Evolutionary conservation across 345 rosid species (phyloP), one percentile per base, ranked within the genome.

Genomic region (Citrus reticulata): DNA sequence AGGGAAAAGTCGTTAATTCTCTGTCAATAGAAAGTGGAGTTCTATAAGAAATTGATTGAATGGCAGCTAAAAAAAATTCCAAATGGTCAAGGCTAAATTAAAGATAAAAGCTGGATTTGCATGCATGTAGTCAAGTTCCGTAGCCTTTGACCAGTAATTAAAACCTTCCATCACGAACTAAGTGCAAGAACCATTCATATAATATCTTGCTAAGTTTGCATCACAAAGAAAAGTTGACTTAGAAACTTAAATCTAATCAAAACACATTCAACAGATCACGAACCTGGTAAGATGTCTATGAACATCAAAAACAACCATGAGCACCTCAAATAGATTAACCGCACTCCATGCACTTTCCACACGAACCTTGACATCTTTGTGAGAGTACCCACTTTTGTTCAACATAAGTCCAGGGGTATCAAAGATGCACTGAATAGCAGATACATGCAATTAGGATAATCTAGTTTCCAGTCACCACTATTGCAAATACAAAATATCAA

Each of bases 371-470:
- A 92, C 82, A 72, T 96, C 99, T 85, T 93, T 94, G 82, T 89
- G 79, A 73, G 96, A 90, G 79, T 78, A 85, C 24, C 98, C 97
- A 46, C 84, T 84, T 60, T 78, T 86, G 78, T 86, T 91, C 77
- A 96, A 75, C 90, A 85, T 89, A 8, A 93, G 78, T 59, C 99
- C 99, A 19, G 98, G 98, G 30, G 98, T 96, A 86, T 96, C 99
- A 67, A 96, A 94, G 85, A 96, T 90, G 78, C 98, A 91, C 98
- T 95, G 85, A 88, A 83, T 24, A 73, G 37, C 29, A 62, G 58
- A 72, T 19, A 57, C 30, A 66, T 24, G 46, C n/a, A 70, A 42
- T 73, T 60, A 83, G 77, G 60, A 25, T 2, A 69, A 68, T 35
- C 39, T 70, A 6, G 39, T 29, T 27, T 61, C 63, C 32, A 58